These are phyloP conservation scores for Misopates orontium DNA, from an alignment of 257 asterid species.

Conservation along the genomic window DNA sequence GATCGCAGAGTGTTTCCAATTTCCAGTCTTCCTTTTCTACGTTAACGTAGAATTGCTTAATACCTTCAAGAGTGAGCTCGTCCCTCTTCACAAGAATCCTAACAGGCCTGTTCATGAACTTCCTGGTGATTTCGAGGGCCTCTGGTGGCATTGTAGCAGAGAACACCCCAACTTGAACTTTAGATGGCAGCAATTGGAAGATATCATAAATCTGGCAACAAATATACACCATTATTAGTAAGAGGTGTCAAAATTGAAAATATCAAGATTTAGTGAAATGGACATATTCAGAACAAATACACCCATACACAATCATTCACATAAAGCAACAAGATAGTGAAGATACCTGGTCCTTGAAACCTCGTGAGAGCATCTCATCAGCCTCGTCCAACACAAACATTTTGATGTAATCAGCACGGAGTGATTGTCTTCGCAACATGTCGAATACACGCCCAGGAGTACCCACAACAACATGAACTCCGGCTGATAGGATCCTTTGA, in stretches of 20 bases:
- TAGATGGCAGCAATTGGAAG: slow-evolving; percentile 72
- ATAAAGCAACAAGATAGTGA: not conserved
- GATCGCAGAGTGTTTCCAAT: slow-evolving; percentile 74
- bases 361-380: slow-evolving; percentile 86
- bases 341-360: slow-evolving; percentile 81
- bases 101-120: slow-evolving; percentile 78
- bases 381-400: slow-evolving; percentile 92
- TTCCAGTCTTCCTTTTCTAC: slow-evolving; percentile 84
- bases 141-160: slow-evolving; percentile 86
- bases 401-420: slow-evolving; percentile 61
- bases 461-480: slow-evolving; percentile 87
- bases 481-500: slow-evolving; percentile 70
- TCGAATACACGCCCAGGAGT: slow-evolving; percentile 93
- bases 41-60: slow-evolving; percentile 71
- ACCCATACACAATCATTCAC: not conserved
- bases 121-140: slow-evolving; percentile 79
- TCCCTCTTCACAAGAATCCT: slow-evolving; percentile 75
- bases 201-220: slow-evolving; percentile 63
- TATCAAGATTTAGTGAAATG: not conserved
- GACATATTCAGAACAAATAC: not conserved
- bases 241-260: not conserved
- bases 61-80: slow-evolving; percentile 80
- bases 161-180: slow-evolving; percentile 75
- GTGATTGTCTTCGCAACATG: slow-evolving; percentile 70
- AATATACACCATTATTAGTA: slow-evolving; percentile 5